Base-by-base conservation (phyloP, 2,329 filamentous ascomycete species). In the Trichophyton benhamiae region DNA sequence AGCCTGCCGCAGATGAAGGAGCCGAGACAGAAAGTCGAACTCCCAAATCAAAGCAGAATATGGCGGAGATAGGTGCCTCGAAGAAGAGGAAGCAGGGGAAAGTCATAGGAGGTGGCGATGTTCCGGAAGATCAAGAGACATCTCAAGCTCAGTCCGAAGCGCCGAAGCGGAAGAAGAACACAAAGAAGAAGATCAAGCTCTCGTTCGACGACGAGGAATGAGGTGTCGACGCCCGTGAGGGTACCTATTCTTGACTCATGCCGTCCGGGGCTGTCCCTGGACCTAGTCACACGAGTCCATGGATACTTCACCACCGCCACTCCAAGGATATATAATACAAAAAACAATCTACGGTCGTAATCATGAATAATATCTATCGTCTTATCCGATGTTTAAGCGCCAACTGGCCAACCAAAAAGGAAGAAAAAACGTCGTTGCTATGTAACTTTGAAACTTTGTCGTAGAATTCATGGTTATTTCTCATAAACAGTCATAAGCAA, bases 121-220 rank as follows among this genome's bases (percentile, higher is more conserved):
- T 44, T 22, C 11, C 57, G 27, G 65, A 68, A n/a, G 59, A 66
- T 33, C 64, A 69, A 44, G 65, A 68, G 36, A 20, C 25, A 55
- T 25, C 49, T 4, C 49, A 55, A 25, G 60, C 59, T 25, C 65
- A 60, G 48, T 62, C 66, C 57, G 38, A 17, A 46, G 55, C 33
- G 4, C 63, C 65, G 42, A 61, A 67, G 55, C 69, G 68, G 57
- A 76, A 76, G 64, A 64, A 70, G 7, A 76, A 75, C 63, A 66
- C 68, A 63, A 73, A 72, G 62, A 77, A 76, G 71, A 77, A 76
- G 66, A 75, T 77, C 63, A 78, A 78, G 65, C 69, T 78, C 13
- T 77, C 76, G 1, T 78, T 78, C 65, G 73, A 76, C 53, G 74
- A 77, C 27, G 71, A 70, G 52, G 57, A 55, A 60, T 55, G 30